Evolutionary conservation across 352 stramenopile species (phyloP).

Genomic region (Phytophthora capsici): DNA sequence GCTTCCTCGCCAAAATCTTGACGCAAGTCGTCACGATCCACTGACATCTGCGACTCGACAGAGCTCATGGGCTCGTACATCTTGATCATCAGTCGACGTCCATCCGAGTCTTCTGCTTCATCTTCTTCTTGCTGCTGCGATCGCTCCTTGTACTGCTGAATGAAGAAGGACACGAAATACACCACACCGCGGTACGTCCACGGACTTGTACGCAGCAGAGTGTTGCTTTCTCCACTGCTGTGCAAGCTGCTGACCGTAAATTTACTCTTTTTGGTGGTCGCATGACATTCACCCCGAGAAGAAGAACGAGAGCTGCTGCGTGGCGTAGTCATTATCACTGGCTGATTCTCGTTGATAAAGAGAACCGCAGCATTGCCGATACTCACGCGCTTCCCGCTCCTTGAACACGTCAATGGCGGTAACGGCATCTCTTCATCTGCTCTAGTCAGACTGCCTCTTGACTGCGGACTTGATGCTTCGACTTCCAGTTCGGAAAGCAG

Average conservation of each 20-base stretch:
- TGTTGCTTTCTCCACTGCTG: slow-evolving; percentile 24
- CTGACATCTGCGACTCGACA: slow-evolving; percentile 73
- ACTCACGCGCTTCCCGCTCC: slow-evolving; percentile 59
- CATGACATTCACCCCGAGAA: slow-evolving; percentile 13
- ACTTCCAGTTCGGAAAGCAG: slow-evolving; percentile 67
- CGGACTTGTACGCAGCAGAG: slow-evolving; percentile 64
- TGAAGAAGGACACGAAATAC: slow-evolving; percentile 86
- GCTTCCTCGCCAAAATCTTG: slow-evolving; percentile 61
- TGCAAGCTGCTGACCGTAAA: slow-evolving; percentile 27
- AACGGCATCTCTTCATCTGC: slow-evolving; percentile 16
- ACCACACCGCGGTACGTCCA: slow-evolving; percentile 73
- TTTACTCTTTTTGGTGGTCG: slow-evolving; percentile 8
- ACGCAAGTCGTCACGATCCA: slow-evolving; percentile 59
- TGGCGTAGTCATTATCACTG: slow-evolving; percentile 38
- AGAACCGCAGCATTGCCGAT: slow-evolving; percentile 71
- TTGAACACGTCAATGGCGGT: slow-evolving; percentile 26
- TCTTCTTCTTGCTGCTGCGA: slow-evolving; percentile 19
- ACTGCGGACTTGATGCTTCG: slow-evolving; percentile 42
- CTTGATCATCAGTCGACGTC: slow-evolving; percentile 63
- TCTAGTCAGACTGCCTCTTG: slow-evolving; percentile 5
- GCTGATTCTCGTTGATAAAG: slow-evolving; percentile 79
- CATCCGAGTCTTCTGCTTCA: not conserved
- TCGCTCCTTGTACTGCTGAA: slow-evolving; percentile 41
- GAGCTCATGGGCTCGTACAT: slow-evolving; percentile 83
- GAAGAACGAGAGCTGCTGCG: not conserved